Evolutionary conservation across 1,284 basidiomycete species (phyloP).

Genomic region (Boletus sp.): DNA sequence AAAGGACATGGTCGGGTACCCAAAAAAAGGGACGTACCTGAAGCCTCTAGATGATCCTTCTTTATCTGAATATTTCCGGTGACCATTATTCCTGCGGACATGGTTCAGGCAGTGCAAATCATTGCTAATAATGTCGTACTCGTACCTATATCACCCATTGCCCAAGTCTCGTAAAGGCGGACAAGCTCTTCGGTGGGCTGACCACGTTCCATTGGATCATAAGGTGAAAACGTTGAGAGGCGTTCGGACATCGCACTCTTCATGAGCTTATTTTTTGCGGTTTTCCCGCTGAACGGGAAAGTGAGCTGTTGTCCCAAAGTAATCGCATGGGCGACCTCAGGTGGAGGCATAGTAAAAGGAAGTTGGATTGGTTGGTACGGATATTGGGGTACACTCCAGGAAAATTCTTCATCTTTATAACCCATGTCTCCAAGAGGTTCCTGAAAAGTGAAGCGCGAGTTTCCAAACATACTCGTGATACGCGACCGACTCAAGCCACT

Average conservation of each 20-base stretch:
- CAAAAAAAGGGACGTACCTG: conserved; percentile 17
- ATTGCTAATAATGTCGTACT: conserved; percentile 14
- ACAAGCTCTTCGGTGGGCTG: conserved; percentile 33
- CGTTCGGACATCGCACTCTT: conserved; percentile 35
- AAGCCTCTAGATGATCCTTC: conserved; percentile 33
- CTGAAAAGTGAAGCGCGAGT: conserved; percentile 12
- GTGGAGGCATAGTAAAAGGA: conserved; percentile 16
- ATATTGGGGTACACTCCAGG: conserved; percentile 15
- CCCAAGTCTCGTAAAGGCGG: conserved; percentile 34
- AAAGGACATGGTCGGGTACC: background rate
- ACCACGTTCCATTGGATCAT: conserved; percentile 30
- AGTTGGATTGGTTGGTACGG: conserved; percentile 18
- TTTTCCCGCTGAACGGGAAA: conserved; percentile 32
- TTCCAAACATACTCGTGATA: conserved; percentile 17
- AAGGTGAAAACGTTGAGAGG: conserved; percentile 32
- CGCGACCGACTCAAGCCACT: conserved; percentile 1
- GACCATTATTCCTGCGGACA: conserved; percentile 28
- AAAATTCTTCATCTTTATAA: conserved; percentile 24
- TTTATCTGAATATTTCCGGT: conserved; percentile 34
- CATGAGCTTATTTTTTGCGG: conserved; percentile 31
- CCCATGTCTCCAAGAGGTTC: conserved; percentile 5
- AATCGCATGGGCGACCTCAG: conserved; percentile 15
- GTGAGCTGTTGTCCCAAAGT: conserved; percentile 26
- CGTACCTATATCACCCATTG: conserved; percentile 31
- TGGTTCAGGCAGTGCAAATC: conserved; percentile 1